Percentiles rank a stretch among this genome's conserved stretches.
These are phyloP conservation scores for Erodium texanum DNA, from an alignment of 441 rosid genomes.

Conservation along the genomic window DNA sequence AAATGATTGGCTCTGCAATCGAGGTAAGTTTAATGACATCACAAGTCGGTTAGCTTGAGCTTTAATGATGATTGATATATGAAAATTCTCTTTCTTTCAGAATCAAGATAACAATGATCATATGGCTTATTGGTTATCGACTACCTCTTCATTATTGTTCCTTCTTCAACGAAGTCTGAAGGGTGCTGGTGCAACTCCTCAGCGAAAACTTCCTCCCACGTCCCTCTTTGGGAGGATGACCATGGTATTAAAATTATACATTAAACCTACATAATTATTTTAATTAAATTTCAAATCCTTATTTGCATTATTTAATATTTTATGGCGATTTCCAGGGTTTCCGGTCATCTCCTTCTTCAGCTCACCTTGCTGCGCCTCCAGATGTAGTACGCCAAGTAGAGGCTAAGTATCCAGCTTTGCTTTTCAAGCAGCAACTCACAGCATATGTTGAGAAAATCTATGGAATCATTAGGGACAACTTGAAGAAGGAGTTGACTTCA, in stretches of 20 bases:
- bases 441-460: conserved; percentile 83
- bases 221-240: conserved; percentile 85
- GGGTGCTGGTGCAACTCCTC: conserved; percentile 55
- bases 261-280: conserved; percentile 13
- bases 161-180: conserved; percentile 77
- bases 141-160: conserved; percentile 58
- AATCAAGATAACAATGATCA: conserved; percentile 55
- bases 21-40: conserved; percentile 39
- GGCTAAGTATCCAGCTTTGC: conserved; percentile 84
- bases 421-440: conserved; percentile 89
- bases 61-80: no score
- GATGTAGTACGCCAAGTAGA: conserved; percentile 60
- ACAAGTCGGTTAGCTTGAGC: background rate
- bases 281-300: background rate
- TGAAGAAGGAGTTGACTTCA: conserved; percentile 56
- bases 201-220: conserved; percentile 56
- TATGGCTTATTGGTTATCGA: conserved; percentile 89
- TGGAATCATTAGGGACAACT: conserved; percentile 74
- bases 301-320: background rate
- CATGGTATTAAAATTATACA: conserved; percentile 9
- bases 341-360: conserved; percentile 54
- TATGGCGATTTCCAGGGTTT: conserved; percentile 43
- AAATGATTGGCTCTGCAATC: conserved; percentile 69
- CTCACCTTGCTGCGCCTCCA: conserved; percentile 43
- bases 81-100: conserved; percentile 31